Evolutionary conservation across 208 protist species (phyloP).

Genomic region (Wallacemonas sp.): DNA sequence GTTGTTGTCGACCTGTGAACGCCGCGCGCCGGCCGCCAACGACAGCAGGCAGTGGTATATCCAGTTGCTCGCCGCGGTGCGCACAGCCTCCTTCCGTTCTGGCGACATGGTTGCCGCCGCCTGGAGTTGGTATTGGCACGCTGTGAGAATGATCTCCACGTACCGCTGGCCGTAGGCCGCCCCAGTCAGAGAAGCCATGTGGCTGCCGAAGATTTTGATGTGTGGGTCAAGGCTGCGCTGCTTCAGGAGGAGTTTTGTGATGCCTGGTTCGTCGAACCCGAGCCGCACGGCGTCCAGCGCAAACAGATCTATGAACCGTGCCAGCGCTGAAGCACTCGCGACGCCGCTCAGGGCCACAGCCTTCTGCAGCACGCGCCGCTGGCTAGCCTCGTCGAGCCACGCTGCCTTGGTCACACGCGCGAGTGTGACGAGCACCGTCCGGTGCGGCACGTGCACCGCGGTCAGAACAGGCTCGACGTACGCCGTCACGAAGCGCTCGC

Average conservation of each 20-base stretch:
- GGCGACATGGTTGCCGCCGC: not conserved
- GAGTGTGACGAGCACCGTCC: not conserved
- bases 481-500: not conserved
- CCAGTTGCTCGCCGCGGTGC: not conserved
- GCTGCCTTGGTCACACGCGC: not conserved
- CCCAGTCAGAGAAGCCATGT: constrained; percentile 15
- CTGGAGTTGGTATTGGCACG: not conserved
- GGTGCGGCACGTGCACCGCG: not conserved
- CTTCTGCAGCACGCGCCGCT: not conserved
- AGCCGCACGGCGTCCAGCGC: constrained; percentile 29
- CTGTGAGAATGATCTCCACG: constrained; percentile 9
- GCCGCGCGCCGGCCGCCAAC: no score
- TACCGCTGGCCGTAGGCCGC: not conserved
- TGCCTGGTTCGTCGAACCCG: constrained; percentile 20
- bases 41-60: constrained; percentile 12
- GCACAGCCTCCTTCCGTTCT: constrained; percentile 6
- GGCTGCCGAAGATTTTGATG: not conserved
- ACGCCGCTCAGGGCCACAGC: not conserved
- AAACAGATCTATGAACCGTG: constrained; percentile 45
- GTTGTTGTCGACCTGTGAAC: no score
- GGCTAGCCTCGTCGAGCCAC: constrained; percentile 3
- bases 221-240: constrained; percentile 32
- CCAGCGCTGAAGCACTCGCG: constrained; percentile 18
- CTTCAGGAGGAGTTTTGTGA: constrained; percentile 37
- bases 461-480: constrained; percentile 2